A percentile compares a stretch with the other conserved stretches of the same genome.
These are phyloP conservation scores for Massospora cicadina DNA, from an alignment of 371 early-diverging fungal genomes.

Conservation along the genomic window DNA sequence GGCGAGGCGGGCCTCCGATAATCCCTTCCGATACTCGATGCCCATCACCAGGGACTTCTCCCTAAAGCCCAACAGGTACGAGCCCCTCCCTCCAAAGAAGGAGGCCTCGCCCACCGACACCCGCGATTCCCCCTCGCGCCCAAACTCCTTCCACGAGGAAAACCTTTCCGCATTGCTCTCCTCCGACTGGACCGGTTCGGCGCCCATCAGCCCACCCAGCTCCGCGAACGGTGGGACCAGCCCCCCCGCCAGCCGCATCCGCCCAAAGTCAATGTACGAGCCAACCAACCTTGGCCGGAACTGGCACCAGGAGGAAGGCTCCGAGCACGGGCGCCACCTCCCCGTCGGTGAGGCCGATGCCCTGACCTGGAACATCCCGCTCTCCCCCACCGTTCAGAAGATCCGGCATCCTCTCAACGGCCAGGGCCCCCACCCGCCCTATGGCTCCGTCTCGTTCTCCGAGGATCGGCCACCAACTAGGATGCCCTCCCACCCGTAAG, in stretches of 20 bases:
- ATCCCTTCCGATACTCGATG: slow-evolving; percentile 1
- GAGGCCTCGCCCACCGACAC: neutral
- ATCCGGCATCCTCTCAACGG: neutral
- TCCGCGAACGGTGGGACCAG: no score
- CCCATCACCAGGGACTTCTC: neutral
- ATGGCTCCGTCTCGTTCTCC: neutral
- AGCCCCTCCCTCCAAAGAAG: neutral
- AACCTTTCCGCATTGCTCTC: neutral
- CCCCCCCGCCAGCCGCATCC: neutral
- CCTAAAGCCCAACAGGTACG: neutral
- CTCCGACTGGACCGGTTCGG: neutral
- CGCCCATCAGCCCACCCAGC: neutral
- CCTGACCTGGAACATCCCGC: neutral
- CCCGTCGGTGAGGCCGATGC: neutral
- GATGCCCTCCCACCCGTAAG: neutral
- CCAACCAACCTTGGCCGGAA: neutral
- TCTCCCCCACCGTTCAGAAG: slow-evolving; percentile 4
- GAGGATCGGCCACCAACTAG: neutral
- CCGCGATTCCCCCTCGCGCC: neutral
- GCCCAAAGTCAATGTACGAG: slow-evolving; percentile 9
- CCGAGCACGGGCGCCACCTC: neutral
- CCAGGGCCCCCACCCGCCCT: neutral
- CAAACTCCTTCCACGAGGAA: neutral
- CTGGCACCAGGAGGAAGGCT: neutral
- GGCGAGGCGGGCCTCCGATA: neutral